These are phyloP conservation scores for Solanum corneliomulleri DNA, from an alignment of 257 asterid genomes.

Conservation along the genomic window DNA sequence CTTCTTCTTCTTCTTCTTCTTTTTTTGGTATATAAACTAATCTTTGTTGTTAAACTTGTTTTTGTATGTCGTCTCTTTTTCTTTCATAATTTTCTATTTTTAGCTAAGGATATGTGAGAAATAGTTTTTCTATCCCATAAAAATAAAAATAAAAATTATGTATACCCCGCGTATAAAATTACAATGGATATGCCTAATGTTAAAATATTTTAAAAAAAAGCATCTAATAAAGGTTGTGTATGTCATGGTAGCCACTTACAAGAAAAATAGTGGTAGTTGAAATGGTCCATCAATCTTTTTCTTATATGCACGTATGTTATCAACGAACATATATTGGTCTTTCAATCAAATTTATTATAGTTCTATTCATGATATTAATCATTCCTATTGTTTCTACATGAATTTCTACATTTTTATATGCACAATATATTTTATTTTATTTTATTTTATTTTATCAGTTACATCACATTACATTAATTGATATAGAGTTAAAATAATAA, in stretches of 20 bases:
- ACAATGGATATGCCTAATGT: no score
- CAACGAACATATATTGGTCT: background rate
- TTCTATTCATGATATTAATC: background rate
- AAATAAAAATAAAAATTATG: no score
- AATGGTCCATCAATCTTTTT: background rate
- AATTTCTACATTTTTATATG: background rate
- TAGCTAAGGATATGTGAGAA: fast-evolving
- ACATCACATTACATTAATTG: background rate
- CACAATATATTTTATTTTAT: no score
- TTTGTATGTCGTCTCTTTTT: no score
- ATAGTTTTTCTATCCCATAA: no score
- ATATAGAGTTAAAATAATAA: background rate
- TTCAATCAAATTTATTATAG: background rate
- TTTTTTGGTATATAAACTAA: no score
- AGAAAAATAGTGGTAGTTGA: background rate
- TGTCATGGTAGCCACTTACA: background rate
- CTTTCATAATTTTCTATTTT: no score
- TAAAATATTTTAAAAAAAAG: no score
- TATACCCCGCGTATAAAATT: no score
- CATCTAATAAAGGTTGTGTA: background rate
- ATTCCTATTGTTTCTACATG: background rate
- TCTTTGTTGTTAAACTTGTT: no score
- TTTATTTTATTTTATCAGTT: no score
- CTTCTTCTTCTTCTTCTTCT: no score
- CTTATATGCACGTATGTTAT: background rate